These are phyloP conservation scores for Mycena filopes DNA, from an alignment of 768 basidiomycete species.

Conservation along the genomic window DNA sequence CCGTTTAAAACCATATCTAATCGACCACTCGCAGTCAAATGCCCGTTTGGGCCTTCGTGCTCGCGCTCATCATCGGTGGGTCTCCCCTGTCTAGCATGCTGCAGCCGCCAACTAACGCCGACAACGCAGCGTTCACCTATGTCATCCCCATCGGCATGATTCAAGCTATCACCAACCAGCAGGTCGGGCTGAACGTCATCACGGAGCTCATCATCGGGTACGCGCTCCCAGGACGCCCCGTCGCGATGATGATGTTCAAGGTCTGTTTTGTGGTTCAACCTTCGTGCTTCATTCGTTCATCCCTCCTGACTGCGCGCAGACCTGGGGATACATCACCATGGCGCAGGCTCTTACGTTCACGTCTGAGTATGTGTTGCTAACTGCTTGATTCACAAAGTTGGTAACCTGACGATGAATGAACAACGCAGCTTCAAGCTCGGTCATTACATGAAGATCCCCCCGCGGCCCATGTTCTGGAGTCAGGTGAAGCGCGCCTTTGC, in stretches of 20 bases:
- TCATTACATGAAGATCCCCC: constrained; percentile 69
- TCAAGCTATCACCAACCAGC: constrained; percentile 81
- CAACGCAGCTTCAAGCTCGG: constrained; percentile 38
- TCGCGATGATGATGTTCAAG: constrained; percentile 91
- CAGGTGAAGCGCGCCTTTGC: too few species aligned
- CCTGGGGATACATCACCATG: constrained; percentile 72
- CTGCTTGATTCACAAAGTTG: too few species aligned
- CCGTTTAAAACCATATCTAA: constrained; percentile 51
- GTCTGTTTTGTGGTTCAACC: constrained; percentile 66
- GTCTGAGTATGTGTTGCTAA: constrained; percentile 74
- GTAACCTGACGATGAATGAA: too few species aligned
- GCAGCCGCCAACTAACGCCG: too few species aligned
- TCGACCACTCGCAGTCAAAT: constrained; percentile 61
- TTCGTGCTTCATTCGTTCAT: too few species aligned
- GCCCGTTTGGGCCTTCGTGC: constrained; percentile 66
- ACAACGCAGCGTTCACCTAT: constrained; percentile 69
- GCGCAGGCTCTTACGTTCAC: constrained; percentile 69
- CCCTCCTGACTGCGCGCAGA: too few species aligned
- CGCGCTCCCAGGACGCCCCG: constrained; percentile 77
- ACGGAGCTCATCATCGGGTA: constrained; percentile 87
- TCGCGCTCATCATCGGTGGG: constrained; percentile 71
- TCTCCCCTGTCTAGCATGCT: too few species aligned
- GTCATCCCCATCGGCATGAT: constrained; percentile 75
- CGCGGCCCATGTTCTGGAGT: constrained; percentile 59
- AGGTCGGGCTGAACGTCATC: constrained; percentile 64